Percentiles rank a stretch among this genome's conserved stretches.
These are phyloP conservation scores for Verticillium zaregamsianum DNA, from an alignment of 2,329 filamentous ascomycete species.

Conservation along the genomic window DNA sequence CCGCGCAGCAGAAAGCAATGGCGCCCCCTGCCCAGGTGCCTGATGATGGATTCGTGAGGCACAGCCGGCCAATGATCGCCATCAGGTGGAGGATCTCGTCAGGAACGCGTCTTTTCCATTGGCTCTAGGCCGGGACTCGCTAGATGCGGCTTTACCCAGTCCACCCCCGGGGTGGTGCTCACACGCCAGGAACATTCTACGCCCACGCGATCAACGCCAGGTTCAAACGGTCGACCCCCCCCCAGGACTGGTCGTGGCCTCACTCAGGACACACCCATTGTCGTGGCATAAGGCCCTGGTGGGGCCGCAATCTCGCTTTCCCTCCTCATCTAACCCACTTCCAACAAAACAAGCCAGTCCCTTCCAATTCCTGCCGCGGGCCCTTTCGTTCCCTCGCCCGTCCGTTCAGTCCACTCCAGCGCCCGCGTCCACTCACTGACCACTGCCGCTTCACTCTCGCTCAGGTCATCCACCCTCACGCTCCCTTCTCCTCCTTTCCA, in stretches of 20 bases:
- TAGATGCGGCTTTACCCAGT: background rate
- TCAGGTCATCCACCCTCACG: constrained; percentile 7
- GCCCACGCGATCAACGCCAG: background rate
- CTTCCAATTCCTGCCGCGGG: constrained; percentile 21
- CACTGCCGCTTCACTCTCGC: constrained; percentile 12
- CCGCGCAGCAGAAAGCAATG: background rate
- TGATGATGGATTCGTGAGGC: background rate
- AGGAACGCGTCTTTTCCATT: background rate
- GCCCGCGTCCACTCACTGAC: background rate
- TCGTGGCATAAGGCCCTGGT: constrained; percentile 1
- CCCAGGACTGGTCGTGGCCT: background rate
- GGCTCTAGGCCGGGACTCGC: background rate
- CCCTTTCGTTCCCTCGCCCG: constrained; percentile 35
- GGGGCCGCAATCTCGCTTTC: constrained; percentile 14
- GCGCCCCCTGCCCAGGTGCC: background rate
- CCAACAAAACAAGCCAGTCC: constrained; percentile 35
- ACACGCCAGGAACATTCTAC: background rate
- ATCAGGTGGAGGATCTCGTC: background rate
- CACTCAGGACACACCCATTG: background rate
- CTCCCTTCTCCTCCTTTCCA: constrained; percentile 7
- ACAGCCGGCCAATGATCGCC: background rate
- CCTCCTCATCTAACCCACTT: constrained; percentile 25
- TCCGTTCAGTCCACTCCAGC: constrained; percentile 16
- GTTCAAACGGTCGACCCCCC: background rate
- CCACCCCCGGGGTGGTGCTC: background rate